Evolutionary conservation across 768 basidiomycete species (phyloP).

Genomic region (Trametes cubensis): DNA sequence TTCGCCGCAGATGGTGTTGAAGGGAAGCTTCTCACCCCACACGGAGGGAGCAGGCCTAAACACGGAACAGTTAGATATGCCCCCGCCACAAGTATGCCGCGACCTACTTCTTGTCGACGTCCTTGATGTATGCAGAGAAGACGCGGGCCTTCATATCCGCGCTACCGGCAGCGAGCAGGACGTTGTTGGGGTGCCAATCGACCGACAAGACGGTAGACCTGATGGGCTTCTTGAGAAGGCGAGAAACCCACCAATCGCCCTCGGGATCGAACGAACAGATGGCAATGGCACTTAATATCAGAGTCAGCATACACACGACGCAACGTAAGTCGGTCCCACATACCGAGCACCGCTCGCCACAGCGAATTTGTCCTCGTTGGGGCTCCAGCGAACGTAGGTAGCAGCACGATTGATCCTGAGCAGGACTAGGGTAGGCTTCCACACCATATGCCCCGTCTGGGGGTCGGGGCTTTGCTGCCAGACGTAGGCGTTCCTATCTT

Average conservation of each 20-base stretch:
- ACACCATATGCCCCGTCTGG: conserved; percentile 67
- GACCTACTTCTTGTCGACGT: conserved; percentile 85
- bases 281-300: conserved; percentile 75
- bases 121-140: conserved; percentile 98
- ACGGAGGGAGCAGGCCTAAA: conserved; percentile 81
- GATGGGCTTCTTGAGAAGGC: conserved; percentile 96
- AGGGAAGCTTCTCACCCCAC: conserved; percentile 98
- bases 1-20: conserved; percentile 97
- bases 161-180: conserved; percentile 93
- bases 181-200: conserved; percentile 99
- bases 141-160: conserved; percentile 98
- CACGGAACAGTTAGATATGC: background rate
- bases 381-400: conserved; percentile 94
- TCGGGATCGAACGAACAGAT: conserved; percentile 97
- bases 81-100: conserved; percentile 7
- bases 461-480: conserved; percentile 86
- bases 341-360: conserved; percentile 96
- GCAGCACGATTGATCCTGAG: conserved; percentile 95
- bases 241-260: conserved; percentile 99
- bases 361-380: conserved; percentile 97
- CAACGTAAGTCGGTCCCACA: conserved; percentile 14
- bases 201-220: conserved; percentile 90
- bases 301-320: background rate
- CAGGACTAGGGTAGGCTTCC: conserved; percentile 97
- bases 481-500: conserved; percentile 98